phyloP scores from a whole-genome alignment of 1,284 basidiomycete species.

The Stygiomarasmius scandens region DNA sequence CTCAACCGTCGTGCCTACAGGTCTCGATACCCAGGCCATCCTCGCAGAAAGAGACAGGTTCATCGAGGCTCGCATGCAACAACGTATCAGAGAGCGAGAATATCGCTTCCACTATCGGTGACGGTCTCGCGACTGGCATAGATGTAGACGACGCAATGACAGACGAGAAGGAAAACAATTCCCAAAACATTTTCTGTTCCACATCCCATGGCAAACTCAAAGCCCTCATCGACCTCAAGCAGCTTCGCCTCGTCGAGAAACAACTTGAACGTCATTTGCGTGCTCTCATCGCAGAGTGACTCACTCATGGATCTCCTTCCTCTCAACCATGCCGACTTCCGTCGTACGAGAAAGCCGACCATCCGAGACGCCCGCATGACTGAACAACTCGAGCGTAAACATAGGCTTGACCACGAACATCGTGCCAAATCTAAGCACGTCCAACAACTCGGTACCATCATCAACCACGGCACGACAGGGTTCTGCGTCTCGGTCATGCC shows the following conservation, averaged over 20 bases:
- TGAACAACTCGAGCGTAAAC: constrained; percentile 89
- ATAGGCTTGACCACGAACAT: constrained; percentile 90
- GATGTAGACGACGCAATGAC: constrained; percentile 48
- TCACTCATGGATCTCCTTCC: constrained; percentile 93
- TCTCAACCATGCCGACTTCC: constrained; percentile 90
- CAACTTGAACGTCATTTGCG: constrained; percentile 88
- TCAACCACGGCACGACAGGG: constrained; percentile 88
- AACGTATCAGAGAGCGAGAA: constrained; percentile 88
- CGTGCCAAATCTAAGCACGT: constrained; percentile 96
- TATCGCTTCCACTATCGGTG: constrained; percentile 82
- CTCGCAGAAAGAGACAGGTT: constrained; percentile 91
- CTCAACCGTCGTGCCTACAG: constrained; percentile 90
- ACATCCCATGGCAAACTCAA: constrained; percentile 77
- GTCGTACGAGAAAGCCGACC: constrained; percentile 85
- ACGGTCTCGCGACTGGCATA: constrained; percentile 61
- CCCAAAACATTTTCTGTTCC: constrained; percentile 11
- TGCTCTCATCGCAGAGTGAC: constrained; percentile 84
- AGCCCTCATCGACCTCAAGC: constrained; percentile 93
- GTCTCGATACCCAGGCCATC: constrained; percentile 94
- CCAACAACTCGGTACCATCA: constrained; percentile 90
- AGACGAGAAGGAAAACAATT: constrained; percentile 48
- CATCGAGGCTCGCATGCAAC: constrained; percentile 87
- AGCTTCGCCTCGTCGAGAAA: constrained; percentile 86
- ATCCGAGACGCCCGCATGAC: constrained; percentile 92
- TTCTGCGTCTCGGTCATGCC: constrained; percentile 82